Base-by-base conservation (phyloP, 2,329 filamentous ascomycete genomes). In the Fusarium chuoi region DNA sequence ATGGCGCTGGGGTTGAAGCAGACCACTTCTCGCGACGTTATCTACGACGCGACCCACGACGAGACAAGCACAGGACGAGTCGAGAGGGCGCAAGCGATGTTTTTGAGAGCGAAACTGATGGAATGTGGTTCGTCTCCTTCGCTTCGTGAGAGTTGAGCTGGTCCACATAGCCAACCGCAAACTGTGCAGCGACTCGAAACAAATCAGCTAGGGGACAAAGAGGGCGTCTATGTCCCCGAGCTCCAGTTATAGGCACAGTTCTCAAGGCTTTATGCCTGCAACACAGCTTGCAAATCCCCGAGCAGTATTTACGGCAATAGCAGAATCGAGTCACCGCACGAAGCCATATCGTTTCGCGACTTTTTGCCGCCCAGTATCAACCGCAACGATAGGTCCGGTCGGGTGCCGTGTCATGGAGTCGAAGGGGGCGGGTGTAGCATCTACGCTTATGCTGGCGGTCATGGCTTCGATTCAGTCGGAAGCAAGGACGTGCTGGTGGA, bases 211-310 rank as follows among this genome's bases (percentile, higher is more conserved):
- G 15, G 14, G 5, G 4, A n/a, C 7, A 28, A n/a, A 7, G 14
- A 5, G 7, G 20, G 24, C 6, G 2, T 28, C 8, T 17, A 10
- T 3, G 18, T 41, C 3, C 18, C 5, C 35, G 8, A 2, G 7
- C 5, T 22, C 7, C 15, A 18, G 35, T 6, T 39, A 0, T 1
- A 7, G 20, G 4, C 3, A 7, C 15, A 41, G 18, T 1, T 15
- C 20, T 11, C n/a, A 4, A 9, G 6, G 1, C 11, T 26, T 20
- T 20, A 1, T 26, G 7, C 48, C 48, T 52, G 18, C n/a, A 8
- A 20, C 8, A 5, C 9, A 36, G 18, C 30, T 52, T 26, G n/a
- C 48, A 15, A 12, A 20, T 15, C 24, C 15, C 6, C 17, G 15
- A 8, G 12, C 13, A 11, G 17, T 11, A 8, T 24, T 52, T 13